Evolutionary conservation across 2,329 filamentous ascomycete species (phyloP).

Genomic region (Neopestalotiopsis clavispora): DNA sequence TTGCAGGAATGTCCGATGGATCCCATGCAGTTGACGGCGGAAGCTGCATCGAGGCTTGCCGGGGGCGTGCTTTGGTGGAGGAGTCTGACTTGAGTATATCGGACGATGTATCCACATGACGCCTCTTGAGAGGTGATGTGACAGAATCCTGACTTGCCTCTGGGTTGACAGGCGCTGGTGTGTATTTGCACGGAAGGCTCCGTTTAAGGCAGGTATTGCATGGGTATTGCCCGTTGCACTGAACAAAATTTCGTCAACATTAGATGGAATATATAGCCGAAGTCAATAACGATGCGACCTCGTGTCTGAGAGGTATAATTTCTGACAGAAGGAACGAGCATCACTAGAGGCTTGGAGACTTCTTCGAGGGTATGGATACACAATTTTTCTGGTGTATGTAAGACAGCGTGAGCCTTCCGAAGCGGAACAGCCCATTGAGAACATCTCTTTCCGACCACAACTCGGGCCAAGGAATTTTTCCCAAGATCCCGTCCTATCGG

Average conservation of each 20-base stretch:
- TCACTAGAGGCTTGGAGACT: constrained; percentile 18
- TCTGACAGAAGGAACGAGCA: constrained; percentile 5
- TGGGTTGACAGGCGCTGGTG: constrained; percentile 36
- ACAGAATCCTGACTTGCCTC: constrained; percentile 36
- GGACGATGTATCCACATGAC: constrained; percentile 37
- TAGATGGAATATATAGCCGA: constrained; percentile 9
- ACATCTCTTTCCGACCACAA: constrained; percentile 1
- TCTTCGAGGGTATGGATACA: constrained; percentile 27
- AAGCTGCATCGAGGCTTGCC: neutral
- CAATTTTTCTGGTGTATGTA: constrained; percentile 26
- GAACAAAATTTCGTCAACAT: constrained; percentile 18
- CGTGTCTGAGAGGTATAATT: neutral
- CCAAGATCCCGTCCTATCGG: neutral
- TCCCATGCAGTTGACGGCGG: constrained; percentile 14
- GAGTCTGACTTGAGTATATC: constrained; percentile 8
- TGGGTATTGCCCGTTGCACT: constrained; percentile 65
- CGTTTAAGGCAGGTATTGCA: constrained; percentile 65
- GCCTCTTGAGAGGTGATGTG: constrained; percentile 42
- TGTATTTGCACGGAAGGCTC: constrained; percentile 49
- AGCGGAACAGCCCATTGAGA: neutral
- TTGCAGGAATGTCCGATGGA: constrained; percentile 2
- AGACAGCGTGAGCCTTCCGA: constrained; percentile 21
- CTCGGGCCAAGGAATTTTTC: neutral
- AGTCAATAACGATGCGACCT: neutral
- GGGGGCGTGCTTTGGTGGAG: neutral